phyloP scores from a whole-genome alignment of 106 monocot genomes.

The Dendrobium officinale region DNA sequence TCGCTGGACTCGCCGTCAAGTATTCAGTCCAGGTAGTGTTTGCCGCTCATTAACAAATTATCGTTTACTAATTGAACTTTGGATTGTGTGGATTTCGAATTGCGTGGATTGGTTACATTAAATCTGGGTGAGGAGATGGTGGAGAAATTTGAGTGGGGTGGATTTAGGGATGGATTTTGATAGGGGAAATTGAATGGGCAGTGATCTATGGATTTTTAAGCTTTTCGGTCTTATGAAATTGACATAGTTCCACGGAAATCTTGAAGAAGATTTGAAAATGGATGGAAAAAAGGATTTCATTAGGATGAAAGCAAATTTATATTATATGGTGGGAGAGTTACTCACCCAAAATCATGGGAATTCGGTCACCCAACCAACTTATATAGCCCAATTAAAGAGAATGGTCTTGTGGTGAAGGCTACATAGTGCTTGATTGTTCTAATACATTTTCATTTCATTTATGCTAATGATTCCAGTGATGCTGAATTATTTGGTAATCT shows the following conservation, averaged over 20 bases:
- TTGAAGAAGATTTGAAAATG: not conserved
- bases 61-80: not conserved
- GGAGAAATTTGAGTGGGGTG: no score
- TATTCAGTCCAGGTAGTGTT: constrained; percentile 70
- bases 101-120: no score
- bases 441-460: no score
- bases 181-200: not conserved
- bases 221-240: not conserved
- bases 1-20: constrained; percentile 72
- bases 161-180: not conserved
- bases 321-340: no score
- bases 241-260: not conserved
- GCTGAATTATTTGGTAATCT: no score
- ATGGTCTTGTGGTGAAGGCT: no score
- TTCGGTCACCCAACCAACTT: no score
- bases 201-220: not conserved
- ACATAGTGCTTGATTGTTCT: no score
- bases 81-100: not conserved
- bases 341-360: no score
- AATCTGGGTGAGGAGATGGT: no score
- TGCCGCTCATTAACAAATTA: not conserved
- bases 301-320: not conserved
- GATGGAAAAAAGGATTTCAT: not conserved
- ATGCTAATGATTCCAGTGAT: no score
- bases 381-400: no score